Evolutionary conservation across 2,329 filamentous ascomycete species (phyloP).

Genomic region (Botrytis medusae): DNA sequence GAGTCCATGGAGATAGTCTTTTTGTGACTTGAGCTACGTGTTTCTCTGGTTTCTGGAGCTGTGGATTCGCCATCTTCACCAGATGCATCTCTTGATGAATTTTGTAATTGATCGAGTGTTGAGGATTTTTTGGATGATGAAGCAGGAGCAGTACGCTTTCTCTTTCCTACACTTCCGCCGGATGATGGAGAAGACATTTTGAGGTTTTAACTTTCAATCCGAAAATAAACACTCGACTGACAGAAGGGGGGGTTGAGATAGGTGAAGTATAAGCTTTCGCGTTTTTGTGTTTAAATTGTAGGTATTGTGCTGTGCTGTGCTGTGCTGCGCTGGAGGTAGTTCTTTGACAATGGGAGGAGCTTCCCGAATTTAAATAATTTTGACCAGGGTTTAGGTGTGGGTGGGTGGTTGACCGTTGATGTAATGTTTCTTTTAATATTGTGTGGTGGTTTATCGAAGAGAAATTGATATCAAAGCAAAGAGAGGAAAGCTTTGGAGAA

Average conservation of each 20-base stretch:
- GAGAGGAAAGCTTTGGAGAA: background rate
- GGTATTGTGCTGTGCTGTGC: background rate
- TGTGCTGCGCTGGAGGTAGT: background rate
- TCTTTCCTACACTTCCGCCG: slow-evolving; percentile 57
- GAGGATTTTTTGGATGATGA: slow-evolving; percentile 49
- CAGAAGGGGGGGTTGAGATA: background rate
- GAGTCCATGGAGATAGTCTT: slow-evolving; percentile 51
- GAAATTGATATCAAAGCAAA: background rate
- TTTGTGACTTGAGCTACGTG: slow-evolving; percentile 49
- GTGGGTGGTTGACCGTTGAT: background rate
- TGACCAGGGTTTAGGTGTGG: slow-evolving; percentile 5
- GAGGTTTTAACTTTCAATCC: background rate
- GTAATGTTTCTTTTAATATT: background rate
- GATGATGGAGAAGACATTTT: slow-evolving; percentile 42
- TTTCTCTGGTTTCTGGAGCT: slow-evolving; percentile 56
- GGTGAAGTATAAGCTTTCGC: background rate
- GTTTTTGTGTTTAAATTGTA: background rate
- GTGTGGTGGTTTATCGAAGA: background rate
- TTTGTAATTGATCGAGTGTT: slow-evolving; percentile 58
- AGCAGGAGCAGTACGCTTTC: slow-evolving; percentile 68
- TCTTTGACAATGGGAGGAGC: background rate
- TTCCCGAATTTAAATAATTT: slow-evolving; percentile 9
- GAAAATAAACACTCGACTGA: background rate
- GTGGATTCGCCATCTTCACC: slow-evolving; percentile 78
- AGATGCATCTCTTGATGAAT: slow-evolving; percentile 79